Percentiles rank a stretch among this genome's conserved stretches.
Evolutionary conservation across 371 early-diverging fungal species (phyloP).

Genomic region (Choanephora cucurbitarum): DNA sequence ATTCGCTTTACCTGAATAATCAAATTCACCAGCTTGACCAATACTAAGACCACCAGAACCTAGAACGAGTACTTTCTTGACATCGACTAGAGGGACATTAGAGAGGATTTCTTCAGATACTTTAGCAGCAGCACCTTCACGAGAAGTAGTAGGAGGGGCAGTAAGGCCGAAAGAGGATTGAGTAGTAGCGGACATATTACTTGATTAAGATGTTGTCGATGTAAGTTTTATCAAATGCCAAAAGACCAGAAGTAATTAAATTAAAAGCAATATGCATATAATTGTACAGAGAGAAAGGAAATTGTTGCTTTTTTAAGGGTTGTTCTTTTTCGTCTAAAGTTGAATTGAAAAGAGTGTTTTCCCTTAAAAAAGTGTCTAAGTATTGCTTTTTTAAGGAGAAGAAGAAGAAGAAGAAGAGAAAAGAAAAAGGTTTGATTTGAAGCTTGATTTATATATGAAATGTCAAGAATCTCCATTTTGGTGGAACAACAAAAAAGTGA

Average conservation of each 20-base stretch:
- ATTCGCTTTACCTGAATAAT: constrained; percentile 80
- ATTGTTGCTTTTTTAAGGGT: not conserved
- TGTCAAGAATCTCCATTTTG: not conserved
- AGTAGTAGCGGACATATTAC: constrained; percentile 25
- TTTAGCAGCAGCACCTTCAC: constrained; percentile 41
- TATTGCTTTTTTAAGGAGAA: not conserved
- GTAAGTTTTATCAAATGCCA: constrained; percentile 51
- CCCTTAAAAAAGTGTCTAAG: not conserved
- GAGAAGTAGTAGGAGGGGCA: constrained; percentile 24
- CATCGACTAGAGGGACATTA: constrained; percentile 56
- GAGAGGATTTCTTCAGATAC: constrained; percentile 62
- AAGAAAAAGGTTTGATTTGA: not conserved
- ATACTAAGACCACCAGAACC: constrained; percentile 94
- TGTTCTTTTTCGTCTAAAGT: not conserved
- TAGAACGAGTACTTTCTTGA: constrained; percentile 88
- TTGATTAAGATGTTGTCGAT: constrained; percentile 51
- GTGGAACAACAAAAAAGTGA: constrained; percentile 4
- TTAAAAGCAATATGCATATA: constrained; percentile 49
- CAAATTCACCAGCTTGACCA: constrained; percentile 98
- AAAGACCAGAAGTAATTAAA: constrained; percentile 52
- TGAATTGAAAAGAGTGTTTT: not conserved
- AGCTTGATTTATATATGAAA: not conserved
- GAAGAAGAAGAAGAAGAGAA: not conserved
- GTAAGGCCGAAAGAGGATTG: constrained; percentile 20
- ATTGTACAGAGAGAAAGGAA: not conserved